A percentile compares a stretch with the other conserved stretches of the same genome.
Evolutionary conservation across 805 yeast species (phyloP).

Genomic region (Ogataea ramenticola): DNA sequence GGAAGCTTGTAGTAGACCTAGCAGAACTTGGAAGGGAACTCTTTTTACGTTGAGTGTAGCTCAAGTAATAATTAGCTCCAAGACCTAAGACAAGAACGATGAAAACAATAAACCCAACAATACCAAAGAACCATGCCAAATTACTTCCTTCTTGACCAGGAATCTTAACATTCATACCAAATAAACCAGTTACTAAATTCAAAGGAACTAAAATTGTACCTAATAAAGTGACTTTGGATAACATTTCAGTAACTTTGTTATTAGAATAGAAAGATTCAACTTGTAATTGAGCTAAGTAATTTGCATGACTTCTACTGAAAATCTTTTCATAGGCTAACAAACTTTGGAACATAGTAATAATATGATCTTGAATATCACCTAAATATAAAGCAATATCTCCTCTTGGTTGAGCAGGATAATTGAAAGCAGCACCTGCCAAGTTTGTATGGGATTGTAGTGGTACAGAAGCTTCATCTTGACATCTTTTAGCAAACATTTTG

Average conservation of each 20-base stretch:
- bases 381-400: slow-evolving; percentile 87
- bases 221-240: slow-evolving; percentile 80
- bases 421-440: slow-evolving; percentile 6
- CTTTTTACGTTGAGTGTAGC: slow-evolving; percentile 11
- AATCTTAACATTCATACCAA: slow-evolving; percentile 90
- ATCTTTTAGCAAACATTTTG: slow-evolving; percentile 91
- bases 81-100: slow-evolving; percentile 15
- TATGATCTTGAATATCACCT: slow-evolving; percentile 96
- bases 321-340: slow-evolving; percentile 87
- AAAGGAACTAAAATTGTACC: slow-evolving; percentile 90
- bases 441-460: slow-evolving; percentile 9
- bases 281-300: slow-evolving; percentile 88
- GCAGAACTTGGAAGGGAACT: slow-evolving; percentile 5
- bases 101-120: slow-evolving; percentile 22
- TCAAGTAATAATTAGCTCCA: slow-evolving; percentile 19
- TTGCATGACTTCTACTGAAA: slow-evolving; percentile 84
- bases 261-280: slow-evolving; percentile 86
- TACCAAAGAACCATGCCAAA: slow-evolving; percentile 48
- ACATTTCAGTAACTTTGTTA: slow-evolving; percentile 76
- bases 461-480: slow-evolving; percentile 59
- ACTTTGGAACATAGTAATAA: slow-evolving; percentile 92
- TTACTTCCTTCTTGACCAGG: slow-evolving; percentile 55
- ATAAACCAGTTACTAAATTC: slow-evolving; percentile 83
- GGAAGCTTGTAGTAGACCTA: slow-evolving; percentile 21
- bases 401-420: slow-evolving; percentile 52